Evolutionary conservation across 148 eudicot genomes (phyloP).

Genomic region (Chenopodium quinoa): DNA sequence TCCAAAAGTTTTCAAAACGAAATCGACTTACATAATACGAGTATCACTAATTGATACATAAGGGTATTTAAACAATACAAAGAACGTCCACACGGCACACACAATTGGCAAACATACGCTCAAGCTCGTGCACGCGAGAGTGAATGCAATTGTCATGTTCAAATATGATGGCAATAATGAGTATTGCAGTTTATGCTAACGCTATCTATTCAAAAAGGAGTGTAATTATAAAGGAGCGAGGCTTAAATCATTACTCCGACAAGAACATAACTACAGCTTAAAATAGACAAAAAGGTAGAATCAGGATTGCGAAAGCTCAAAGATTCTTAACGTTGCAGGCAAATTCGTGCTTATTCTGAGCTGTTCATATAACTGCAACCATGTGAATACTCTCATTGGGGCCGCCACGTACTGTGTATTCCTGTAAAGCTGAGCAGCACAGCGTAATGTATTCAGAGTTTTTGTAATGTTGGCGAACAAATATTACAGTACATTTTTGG

Average conservation of each 20-base stretch:
- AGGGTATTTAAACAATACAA: too few relatives aligned
- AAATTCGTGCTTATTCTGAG: neutral
- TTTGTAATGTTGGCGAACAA: neutral
- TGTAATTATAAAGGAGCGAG: neutral
- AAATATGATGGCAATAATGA: too few relatives aligned
- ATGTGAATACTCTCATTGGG: constrained; percentile 3
- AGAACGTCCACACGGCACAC: too few relatives aligned
- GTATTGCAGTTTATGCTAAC: too few relatives aligned
- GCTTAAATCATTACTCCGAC: neutral
- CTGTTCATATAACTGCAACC: neutral
- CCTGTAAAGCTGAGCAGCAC: neutral
- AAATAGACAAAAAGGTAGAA: neutral
- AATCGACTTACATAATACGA: neutral
- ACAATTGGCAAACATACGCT: too few relatives aligned
- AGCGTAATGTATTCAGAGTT: neutral
- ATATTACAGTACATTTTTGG: too few relatives aligned
- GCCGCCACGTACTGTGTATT: neutral
- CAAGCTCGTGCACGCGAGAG: too few relatives aligned
- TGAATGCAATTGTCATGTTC: too few relatives aligned
- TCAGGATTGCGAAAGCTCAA: neutral
- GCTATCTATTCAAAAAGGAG: neutral
- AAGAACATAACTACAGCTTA: neutral
- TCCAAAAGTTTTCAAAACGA: neutral
- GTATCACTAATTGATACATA: too few relatives aligned
- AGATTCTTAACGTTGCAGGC: neutral